Base-by-base conservation (phyloP, 345 rosid genomes). In the Sisymbrium altissimum region DNA sequence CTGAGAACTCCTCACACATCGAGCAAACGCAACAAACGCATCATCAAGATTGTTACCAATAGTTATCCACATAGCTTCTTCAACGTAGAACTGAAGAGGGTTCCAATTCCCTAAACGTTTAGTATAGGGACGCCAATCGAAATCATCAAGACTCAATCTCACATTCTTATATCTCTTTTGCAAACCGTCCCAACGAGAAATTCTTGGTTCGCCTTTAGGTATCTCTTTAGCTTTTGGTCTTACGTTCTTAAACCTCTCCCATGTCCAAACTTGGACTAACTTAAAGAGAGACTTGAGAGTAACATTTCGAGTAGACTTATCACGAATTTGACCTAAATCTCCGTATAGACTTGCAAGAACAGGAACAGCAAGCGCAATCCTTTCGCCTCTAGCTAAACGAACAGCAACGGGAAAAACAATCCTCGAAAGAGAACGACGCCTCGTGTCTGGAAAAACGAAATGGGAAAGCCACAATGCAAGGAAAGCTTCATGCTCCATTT, bases 41-140 rank as follows among this genome's bases (percentile, higher is more conserved):
- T 81, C 89, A 6, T 76, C 76, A 54, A 68, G 40, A n/a, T 17
- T 64, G 9, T 59, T 29, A 41, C 48, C 70, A 65, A 73, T 17
- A 9, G 15, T 9, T 21, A 78, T 8, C 84, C 80, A 73, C 68
- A 7, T 66, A 27, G 58, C 79, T 27, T 78, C 49, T n/a, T 80
- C 76, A 17, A n/a, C 30, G 14, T 74, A 75, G 39, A 82, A 73
- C 69, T n/a, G 46, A 4, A 78, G 78, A 3, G 49, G 67, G 5
- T 21, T 5, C 84, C 81, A 78, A 14, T 73, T 76, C 8, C 39
- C 32, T 25, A 76, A 1, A 0, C 29, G 10, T 56, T n/a, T 66
- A 15, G 78, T 38, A 32, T 84, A 84, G 8, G 88, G 91, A 0
- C 87, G 82, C 91, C 88, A 86, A 0, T 11, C 50, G n/a, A 84